Evolutionary conservation across 306 rosid species (phyloP).

Genomic region (Cicer judaicum): DNA sequence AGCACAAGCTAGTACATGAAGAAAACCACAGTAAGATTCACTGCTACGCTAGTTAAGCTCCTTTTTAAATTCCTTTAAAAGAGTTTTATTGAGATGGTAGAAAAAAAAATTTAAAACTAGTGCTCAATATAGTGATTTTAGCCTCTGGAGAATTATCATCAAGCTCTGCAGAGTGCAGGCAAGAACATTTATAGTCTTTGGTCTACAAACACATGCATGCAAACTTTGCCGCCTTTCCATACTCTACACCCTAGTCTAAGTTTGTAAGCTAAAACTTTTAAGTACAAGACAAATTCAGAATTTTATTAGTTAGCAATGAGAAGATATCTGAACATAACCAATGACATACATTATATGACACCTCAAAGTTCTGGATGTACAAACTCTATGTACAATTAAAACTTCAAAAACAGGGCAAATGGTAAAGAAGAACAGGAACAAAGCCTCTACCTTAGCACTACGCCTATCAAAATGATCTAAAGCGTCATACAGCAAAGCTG

Average conservation of each 20-base stretch:
- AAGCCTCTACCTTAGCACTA: slow-evolving; percentile 84
- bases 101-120: not conserved
- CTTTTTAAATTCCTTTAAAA: slow-evolving; percentile 4
- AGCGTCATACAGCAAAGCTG: slow-evolving; percentile 92
- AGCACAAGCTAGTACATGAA: slow-evolving; percentile 10
- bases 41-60: not conserved
- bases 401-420: slow-evolving; percentile 6
- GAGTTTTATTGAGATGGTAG: not conserved
- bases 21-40: slow-evolving; percentile 26
- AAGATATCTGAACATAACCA: slow-evolving; percentile 21
- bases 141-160: slow-evolving; percentile 9
- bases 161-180: not conserved
- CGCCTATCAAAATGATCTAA: slow-evolving; percentile 97
- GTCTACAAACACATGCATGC: slow-evolving; percentile 23
- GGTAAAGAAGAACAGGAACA: slow-evolving; percentile 33
- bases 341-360: slow-evolving; percentile 24
- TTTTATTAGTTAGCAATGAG: slow-evolving; percentile 14
- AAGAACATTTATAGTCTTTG: slow-evolving; percentile 2
- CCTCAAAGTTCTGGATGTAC: slow-evolving; percentile 12
- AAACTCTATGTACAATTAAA: slow-evolving; percentile 27
- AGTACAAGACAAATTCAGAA: not conserved
- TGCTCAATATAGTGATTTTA: slow-evolving; percentile 24
- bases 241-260: not conserved
- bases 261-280: not conserved
- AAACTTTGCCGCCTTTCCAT: slow-evolving; percentile 10